Evolutionary conservation across 352 stramenopile species (phyloP), one percentile per base, ranked within the genome.

Genomic region (Lagenidium sp.): DNA sequence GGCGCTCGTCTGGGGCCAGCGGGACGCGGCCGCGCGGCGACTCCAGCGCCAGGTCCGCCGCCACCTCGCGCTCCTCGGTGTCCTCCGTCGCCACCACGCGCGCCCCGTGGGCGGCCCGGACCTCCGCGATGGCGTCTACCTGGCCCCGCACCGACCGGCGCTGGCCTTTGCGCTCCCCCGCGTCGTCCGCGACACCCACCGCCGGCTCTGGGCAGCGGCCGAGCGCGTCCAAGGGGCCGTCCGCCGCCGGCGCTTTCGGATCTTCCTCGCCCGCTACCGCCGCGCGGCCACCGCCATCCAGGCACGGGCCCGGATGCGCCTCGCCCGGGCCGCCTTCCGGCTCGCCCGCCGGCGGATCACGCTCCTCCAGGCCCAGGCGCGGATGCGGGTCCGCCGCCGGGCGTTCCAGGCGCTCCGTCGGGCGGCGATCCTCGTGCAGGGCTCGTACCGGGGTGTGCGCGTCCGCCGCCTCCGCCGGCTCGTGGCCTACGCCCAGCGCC

Each of bases 101-200:
- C 40, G 63, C 15, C 70, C 68, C 2, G 61, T 87, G 19, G 65
- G 58, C 18, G 64, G 53, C 32, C 57, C 49, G 3, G 41, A 64
- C 3, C 36, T 90, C 5, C 57, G 64, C 6, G 77, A 93, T 7
- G 77, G 90, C 52, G 55, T 87, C 8, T 80, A 66, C 36, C 59
- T 93, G 1, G 58, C 65, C 12, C 55, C 66, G 20, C 44, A 19
- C 6, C n/a, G 16, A 20, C n/a, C n/a, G n/a, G 6, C 32, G n/a
- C 43, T 87, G 0, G 31, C 12, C 0, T 88, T 81, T 41, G 36
- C 42, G 1, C 63, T 89, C 40, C 75, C 68, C 11, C 34, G 31
- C 6, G 60, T 76, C 21, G 56, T 92, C 20, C 76, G 79, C 8
- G 42, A 66, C 15, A 60, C 86, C 23, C 58, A 69, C 13, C 60